These are phyloP conservation scores for Backusella tuberculispora DNA, from an alignment of 192 early-diverging fungal species.

Conservation along the genomic window DNA sequence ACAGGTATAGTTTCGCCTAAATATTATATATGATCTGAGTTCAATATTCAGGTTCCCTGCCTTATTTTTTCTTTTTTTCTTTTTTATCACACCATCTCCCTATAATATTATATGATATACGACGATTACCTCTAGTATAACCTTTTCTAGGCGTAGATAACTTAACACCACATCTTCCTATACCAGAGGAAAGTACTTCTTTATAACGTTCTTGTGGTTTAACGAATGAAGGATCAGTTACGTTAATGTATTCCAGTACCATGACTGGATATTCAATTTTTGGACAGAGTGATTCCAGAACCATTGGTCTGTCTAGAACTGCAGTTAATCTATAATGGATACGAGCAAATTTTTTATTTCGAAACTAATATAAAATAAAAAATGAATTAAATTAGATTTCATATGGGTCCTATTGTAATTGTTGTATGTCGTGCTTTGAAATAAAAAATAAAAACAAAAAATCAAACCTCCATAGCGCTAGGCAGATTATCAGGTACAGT, in stretches of 20 bases:
- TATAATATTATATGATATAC: background rate
- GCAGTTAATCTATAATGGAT: constrained; percentile 34
- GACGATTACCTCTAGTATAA: constrained; percentile 29
- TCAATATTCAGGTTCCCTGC: background rate
- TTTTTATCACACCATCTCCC: background rate
- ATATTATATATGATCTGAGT: background rate
- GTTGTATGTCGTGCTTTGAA: constrained; percentile 9
- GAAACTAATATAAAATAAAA: constrained; percentile 4
- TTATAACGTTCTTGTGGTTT: constrained; percentile 24
- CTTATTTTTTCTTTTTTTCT: too few relatives aligned
- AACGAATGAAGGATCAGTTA: constrained; percentile 9
- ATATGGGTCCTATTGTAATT: background rate
- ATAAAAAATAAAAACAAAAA: background rate
- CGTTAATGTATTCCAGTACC: constrained; percentile 41
- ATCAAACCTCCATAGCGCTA: constrained; percentile 38
- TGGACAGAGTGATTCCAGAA: constrained; percentile 34
- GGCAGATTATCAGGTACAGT: constrained; percentile 40
- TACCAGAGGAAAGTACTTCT: constrained; percentile 12
- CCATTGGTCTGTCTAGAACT: constrained; percentile 39
- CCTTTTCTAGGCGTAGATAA: constrained; percentile 30
- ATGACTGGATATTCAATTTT: constrained; percentile 34
- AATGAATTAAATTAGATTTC: background rate
- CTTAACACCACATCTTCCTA: constrained; percentile 19
- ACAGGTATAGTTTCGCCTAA: constrained; percentile 31
- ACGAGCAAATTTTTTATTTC: constrained; percentile 4